These are phyloP conservation scores for Colletotrichum noveboracense DNA, from an alignment of 2,329 filamentous ascomycete species.

Conservation along the genomic window DNA sequence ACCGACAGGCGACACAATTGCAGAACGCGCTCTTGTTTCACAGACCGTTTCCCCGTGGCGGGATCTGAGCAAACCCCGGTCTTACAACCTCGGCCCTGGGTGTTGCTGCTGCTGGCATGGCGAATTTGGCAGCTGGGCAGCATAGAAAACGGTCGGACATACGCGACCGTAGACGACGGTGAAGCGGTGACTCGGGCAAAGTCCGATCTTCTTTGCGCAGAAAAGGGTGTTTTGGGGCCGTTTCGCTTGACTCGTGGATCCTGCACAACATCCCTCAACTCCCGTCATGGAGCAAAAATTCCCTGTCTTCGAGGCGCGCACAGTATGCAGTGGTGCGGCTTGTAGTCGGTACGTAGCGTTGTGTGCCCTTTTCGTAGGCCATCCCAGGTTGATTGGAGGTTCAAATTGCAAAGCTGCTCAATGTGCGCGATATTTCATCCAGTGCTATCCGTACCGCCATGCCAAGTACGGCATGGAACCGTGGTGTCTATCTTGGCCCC, in stretches of 20 bases:
- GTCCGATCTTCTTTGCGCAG: constrained; percentile 1
- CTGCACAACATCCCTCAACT: constrained; percentile 34
- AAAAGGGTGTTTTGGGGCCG: constrained; percentile 19
- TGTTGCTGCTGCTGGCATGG: background rate
- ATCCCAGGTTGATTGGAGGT: background rate
- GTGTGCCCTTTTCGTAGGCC: background rate
- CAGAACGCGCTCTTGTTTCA: constrained; percentile 1
- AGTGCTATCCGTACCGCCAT: background rate
- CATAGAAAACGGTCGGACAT: constrained; percentile 3
- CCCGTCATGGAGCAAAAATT: constrained; percentile 1
- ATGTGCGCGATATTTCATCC: constrained; percentile 5
- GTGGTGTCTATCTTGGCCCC: background rate
- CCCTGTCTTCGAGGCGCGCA: background rate
- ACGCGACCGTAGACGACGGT: background rate
- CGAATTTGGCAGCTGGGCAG: background rate
- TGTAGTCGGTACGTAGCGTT: background rate
- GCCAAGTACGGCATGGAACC: constrained; percentile 11
- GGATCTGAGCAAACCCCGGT: background rate
- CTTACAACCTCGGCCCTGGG: background rate
- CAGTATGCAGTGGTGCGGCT: background rate
- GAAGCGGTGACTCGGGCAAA: constrained; percentile 21
- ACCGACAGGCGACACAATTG: background rate
- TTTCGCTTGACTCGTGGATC: constrained; percentile 40
- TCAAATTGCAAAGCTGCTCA: background rate
- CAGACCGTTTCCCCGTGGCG: background rate